Percentiles rank a stretch among this genome's conserved stretches.
These are phyloP conservation scores for Dichomitus squalens DNA, from an alignment of 1,284 basidiomycete species.

Conservation along the genomic window DNA sequence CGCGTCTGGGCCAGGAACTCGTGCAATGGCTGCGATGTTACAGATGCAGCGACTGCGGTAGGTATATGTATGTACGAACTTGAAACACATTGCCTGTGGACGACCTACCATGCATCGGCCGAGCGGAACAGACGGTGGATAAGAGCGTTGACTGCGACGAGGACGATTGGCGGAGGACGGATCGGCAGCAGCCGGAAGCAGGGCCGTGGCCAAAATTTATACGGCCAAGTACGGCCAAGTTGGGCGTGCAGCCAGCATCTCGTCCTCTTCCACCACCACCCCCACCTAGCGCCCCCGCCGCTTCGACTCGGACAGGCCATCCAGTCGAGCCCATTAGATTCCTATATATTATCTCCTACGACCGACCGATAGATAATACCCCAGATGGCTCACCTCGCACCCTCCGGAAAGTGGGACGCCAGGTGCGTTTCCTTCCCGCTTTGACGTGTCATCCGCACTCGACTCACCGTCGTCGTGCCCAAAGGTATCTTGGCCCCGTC, in stretches of 20 bases:
- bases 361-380: constrained; percentile 32
- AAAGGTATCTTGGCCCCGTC: constrained; percentile 67
- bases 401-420: constrained; percentile 69
- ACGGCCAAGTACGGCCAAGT: constrained; percentile 3
- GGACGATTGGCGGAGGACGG: constrained; percentile 1
- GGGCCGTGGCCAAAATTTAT: constrained; percentile 22
- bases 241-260: background rate
- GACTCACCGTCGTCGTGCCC: constrained; percentile 7
- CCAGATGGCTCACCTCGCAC: constrained; percentile 37
- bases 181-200: constrained; percentile 25
- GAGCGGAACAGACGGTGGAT: background rate
- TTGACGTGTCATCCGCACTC: constrained; percentile 13
- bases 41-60: background rate
- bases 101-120: too few relatives aligned
- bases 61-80: background rate
- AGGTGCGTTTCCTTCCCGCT: constrained; percentile 43
- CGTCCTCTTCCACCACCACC: constrained; percentile 21
- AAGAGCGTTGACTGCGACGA: background rate
- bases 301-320: constrained; percentile 35
- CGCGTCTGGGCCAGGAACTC: background rate
- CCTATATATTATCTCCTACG: constrained; percentile 23
- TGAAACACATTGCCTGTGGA: too few relatives aligned
- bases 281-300: constrained; percentile 17
- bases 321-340: constrained; percentile 31
- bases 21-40: background rate